Percentiles rank a stretch among this genome's conserved stretches.
Evolutionary conservation across 2,329 filamentous ascomycete species (phyloP).

Genomic region (Aspergillus costaricaensis): DNA sequence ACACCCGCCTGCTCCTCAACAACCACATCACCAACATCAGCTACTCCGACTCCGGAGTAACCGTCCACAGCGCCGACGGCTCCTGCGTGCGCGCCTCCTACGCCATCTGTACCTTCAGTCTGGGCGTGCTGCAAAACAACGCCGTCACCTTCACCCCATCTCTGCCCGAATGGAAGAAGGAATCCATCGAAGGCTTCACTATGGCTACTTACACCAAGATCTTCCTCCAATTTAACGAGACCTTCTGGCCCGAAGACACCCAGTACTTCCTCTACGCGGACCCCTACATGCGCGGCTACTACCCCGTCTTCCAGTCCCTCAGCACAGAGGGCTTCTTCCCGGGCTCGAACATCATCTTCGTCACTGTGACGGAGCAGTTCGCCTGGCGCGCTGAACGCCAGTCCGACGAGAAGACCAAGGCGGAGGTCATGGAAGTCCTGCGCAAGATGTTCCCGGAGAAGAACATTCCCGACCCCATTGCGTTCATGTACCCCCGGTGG

Average conservation of each 20-base stretch:
- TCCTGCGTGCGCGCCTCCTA: constrained; percentile 61
- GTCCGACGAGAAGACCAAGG: constrained; percentile 58
- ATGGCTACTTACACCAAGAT: constrained; percentile 74
- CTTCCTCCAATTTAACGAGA: constrained; percentile 67
- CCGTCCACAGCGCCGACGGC: constrained; percentile 56
- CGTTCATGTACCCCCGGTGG: constrained; percentile 65
- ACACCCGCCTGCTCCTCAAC: constrained; percentile 60
- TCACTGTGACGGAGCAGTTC: constrained; percentile 60
- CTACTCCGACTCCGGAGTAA: constrained; percentile 57
- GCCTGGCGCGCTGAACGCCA: constrained; percentile 62
- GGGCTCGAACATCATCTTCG: constrained; percentile 66
- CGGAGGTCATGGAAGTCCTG: constrained; percentile 59
- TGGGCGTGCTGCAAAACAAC: constrained; percentile 67
- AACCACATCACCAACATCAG: constrained; percentile 58
- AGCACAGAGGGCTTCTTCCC: constrained; percentile 59
- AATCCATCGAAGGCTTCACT: constrained; percentile 63
- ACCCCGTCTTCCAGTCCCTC: constrained; percentile 66
- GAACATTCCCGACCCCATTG: constrained; percentile 59
- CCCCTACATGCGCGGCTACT: constrained; percentile 53
- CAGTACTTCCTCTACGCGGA: constrained; percentile 58
- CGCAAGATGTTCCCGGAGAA: constrained; percentile 63
- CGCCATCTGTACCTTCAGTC: constrained; percentile 66
- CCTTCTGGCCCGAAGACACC: constrained; percentile 63
- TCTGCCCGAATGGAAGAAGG: constrained; percentile 65
- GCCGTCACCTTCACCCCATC: constrained; percentile 59